Base-by-base conservation (phyloP, 495 filamentous ascomycete genomes). In the Parachaetomium inaequale region DNA sequence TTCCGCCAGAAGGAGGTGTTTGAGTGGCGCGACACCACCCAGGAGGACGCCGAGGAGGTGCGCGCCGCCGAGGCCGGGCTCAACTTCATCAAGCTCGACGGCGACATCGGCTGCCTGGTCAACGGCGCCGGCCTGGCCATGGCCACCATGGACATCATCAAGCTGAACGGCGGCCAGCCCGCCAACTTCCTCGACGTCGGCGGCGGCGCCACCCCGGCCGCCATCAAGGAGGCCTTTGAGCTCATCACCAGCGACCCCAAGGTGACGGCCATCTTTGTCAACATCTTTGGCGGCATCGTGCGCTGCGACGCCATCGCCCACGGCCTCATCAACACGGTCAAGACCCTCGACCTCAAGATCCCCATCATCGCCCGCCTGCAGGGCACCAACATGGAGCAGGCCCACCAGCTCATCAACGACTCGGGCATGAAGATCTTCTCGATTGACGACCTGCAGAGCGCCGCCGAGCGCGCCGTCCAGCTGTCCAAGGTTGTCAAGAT, bases 71-170 rank as follows among this genome's bases (percentile, higher is more conserved):
- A 96, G 83, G 88, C 84, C 54, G 93, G 92, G 58, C 82, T 98
- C 58, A 98, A 98, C 85, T 98, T 98, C 82, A 98, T 98, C 84
- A 98, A 98, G 84, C 88, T 98, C 47, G 95, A 96, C 75, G 94
- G 94, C 74, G 94, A 98, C 76, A 98, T 98, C 75, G 94, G 94
- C 73, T 98, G 94, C 82, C 82, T 98, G 75, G 94, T 98, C 80
- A 98, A 98, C 78, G 94, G 94, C 75, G 94, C 94, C 66, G 94
- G 94, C 81, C 88, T 98, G 61, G 94, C 94, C 74, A 98, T 98
- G 94, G 94, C 94, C 58, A 98, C 94, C 68, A 98, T 98, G 94
- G 94, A 98, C 78, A 98, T 98, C 79, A 98, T 98, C 84, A 98
- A 98, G 84, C 86, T 98, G 29, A 98, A 98, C 80, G 94, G 94